Conservation (phyloP, 352 stramenopile genomes). For the Thalassiosira sp. region DNA sequence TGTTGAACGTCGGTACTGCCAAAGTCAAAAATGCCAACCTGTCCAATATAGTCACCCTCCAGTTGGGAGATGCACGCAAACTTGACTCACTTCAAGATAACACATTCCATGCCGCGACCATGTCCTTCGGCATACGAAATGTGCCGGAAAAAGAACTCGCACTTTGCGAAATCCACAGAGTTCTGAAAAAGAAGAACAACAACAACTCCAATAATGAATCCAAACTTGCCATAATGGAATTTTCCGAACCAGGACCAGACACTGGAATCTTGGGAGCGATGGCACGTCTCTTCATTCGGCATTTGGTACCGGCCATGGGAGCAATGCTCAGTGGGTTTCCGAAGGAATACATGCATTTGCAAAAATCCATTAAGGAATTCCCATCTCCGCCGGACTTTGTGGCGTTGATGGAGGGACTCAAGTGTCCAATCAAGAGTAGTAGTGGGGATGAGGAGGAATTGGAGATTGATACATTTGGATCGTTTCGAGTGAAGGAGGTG, state of each 20-base stretch:
- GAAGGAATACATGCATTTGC: constrained; percentile 82
- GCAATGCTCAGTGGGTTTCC: constrained; percentile 66
- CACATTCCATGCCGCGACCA: constrained; percentile 82
- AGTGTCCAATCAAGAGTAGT: constrained; percentile 43
- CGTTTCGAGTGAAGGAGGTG: constrained; percentile 63
- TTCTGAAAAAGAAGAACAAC: constrained; percentile 56
- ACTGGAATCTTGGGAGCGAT: constrained; percentile 57
- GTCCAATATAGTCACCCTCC: constrained; percentile 51
- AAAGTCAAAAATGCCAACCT: constrained; percentile 70
- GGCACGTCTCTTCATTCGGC: constrained; percentile 71
- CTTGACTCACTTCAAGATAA: constrained; percentile 48
- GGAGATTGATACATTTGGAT: constrained; percentile 40
- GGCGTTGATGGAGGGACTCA: constrained; percentile 62
- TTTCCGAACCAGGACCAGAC: constrained; percentile 65
- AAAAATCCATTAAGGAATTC: constrained; percentile 84
- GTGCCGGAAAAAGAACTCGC: constrained; percentile 76
- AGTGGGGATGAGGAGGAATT: constrained; percentile 20
- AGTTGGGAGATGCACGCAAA: constrained; percentile 71
- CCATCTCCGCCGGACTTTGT: constrained; percentile 73
- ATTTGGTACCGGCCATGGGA: constrained; percentile 72
- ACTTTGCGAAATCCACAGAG: constrained; percentile 80
- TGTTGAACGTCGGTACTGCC: constrained; percentile 70
- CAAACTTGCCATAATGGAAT: constrained; percentile 78
- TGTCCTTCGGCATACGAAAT: constrained; percentile 87
- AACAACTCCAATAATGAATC: neutral